A percentile compares a stretch with the other conserved stretches of the same genome.
Conservation (phyloP, 192 early-diverging fungal species). For the Linnemannia hyalina region DNA sequence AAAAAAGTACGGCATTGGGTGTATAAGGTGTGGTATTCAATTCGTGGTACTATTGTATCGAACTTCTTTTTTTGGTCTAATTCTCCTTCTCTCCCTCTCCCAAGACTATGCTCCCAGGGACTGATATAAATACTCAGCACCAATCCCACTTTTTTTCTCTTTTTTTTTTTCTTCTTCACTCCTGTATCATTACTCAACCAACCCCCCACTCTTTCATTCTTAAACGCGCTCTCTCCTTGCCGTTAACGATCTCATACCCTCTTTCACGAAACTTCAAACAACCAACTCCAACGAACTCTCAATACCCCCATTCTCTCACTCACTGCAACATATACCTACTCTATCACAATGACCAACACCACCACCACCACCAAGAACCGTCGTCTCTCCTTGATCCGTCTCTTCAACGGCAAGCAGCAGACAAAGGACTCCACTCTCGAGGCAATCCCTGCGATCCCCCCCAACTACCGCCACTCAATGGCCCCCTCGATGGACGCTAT, state of each 20-base stretch:
- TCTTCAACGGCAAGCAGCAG: constrained; percentile 38
- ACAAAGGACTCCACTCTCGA: not conserved
- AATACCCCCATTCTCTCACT: not conserved
- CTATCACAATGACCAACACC: constrained; percentile 2
- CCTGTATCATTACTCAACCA: constrained; percentile 1
- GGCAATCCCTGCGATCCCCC: constrained; percentile 26
- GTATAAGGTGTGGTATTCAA: not conserved
- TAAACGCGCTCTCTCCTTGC: constrained; percentile 11
- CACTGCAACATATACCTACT: not conserved
- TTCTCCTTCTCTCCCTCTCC: not conserved
- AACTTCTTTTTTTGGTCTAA: constrained; percentile 14
- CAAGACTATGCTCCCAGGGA: not conserved
- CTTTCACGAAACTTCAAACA: not conserved
- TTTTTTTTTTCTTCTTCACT: constrained; percentile 4
- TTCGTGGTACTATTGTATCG: not conserved
- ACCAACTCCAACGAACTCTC: not conserved
- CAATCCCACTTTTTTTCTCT: not conserved
- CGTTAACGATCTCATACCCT: not conserved
- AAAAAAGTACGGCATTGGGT: too few relatives aligned
- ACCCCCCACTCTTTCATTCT: not conserved
- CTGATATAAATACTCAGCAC: not conserved
- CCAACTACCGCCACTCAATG: constrained; percentile 52
- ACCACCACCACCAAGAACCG: constrained; percentile 19
- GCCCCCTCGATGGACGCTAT: constrained; percentile 35
- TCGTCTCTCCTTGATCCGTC: constrained; percentile 44